Percentiles rank a stretch among this genome's conserved stretches.
These are phyloP conservation scores for Scedosporium dehoogii DNA, from an alignment of 2,329 filamentous ascomycete genomes.

Conservation along the genomic window DNA sequence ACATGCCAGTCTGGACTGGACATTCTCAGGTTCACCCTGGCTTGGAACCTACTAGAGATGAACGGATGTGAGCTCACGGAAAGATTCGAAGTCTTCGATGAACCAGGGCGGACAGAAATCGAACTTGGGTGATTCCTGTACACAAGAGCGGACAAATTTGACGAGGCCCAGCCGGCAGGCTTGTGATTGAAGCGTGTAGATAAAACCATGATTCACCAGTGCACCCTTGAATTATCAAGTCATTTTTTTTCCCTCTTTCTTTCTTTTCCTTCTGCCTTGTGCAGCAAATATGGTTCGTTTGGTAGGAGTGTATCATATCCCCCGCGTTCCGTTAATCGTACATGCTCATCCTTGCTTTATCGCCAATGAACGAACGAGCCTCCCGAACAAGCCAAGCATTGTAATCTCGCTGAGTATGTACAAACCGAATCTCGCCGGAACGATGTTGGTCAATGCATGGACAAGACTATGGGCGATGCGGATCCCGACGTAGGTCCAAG, in stretches of 20 bases:
- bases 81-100: neutral
- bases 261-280: too few species aligned
- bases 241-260: too few species aligned
- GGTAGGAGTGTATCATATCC: too few species aligned
- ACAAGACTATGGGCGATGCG: constrained; percentile 26
- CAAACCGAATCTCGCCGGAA: constrained; percentile 25
- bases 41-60: neutral
- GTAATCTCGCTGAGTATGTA: neutral
- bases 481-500: constrained; percentile 30
- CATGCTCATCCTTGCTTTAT: neutral
- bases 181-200: too few species aligned
- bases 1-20: neutral
- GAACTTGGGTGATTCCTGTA: too few species aligned
- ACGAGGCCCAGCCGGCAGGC: too few species aligned
- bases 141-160: too few species aligned
- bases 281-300: too few species aligned
- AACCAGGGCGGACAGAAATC: too few species aligned
- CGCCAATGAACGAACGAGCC: neutral
- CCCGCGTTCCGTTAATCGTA: neutral
- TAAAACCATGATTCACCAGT: too few species aligned
- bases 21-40: neutral
- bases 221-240: too few species aligned
- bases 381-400: constrained; percentile 1
- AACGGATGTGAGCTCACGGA: neutral
- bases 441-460: constrained; percentile 23